Percentiles rank a stretch among this genome's conserved stretches.
phyloP scores from a whole-genome alignment of 1,284 basidiomycete species.

The Mycena sp. region DNA sequence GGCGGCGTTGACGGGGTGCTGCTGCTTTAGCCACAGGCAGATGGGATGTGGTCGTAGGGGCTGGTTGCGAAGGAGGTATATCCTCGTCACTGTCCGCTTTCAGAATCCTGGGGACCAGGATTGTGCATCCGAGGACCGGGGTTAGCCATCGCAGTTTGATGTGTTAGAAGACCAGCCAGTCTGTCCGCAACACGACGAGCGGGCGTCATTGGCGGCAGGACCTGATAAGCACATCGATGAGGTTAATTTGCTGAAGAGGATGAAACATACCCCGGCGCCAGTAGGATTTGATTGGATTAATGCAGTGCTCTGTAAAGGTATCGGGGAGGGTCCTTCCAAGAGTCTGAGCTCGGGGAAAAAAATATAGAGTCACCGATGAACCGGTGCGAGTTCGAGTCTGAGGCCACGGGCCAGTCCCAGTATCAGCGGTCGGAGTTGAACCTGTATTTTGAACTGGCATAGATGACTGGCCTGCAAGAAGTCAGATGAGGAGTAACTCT shows the following conservation, averaged over 20 bases:
- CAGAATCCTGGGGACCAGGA: not conserved
- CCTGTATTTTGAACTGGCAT: not conserved
- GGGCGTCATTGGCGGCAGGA: constrained; percentile 1
- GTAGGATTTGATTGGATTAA: not conserved
- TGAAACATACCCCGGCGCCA: not conserved
- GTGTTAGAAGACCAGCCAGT: constrained; percentile 3
- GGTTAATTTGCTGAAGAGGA: constrained; percentile 4
- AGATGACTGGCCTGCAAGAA: not conserved
- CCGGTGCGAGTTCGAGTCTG: not conserved
- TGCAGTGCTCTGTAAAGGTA: not conserved
- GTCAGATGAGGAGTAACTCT: not conserved
- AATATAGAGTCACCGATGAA: not conserved
- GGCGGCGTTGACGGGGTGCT: not conserved
- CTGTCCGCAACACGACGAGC: not conserved
- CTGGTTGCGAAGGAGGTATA: not conserved
- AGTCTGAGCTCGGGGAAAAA: not conserved
- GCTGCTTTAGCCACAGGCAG: constrained; percentile 2
- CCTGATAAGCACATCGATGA: constrained; percentile 2
- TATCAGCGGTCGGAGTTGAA: not conserved
- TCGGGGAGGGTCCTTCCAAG: not conserved
- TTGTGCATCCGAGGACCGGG: constrained; percentile 4
- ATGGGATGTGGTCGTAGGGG: not conserved
- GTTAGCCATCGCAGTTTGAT: constrained; percentile 7
- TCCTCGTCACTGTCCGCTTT: not conserved
- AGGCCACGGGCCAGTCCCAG: not conserved